A percentile compares a stretch with the other conserved stretches of the same genome.
Evolutionary conservation across 2,329 filamentous ascomycete species (phyloP).

Genomic region (Neonectria hederae): DNA sequence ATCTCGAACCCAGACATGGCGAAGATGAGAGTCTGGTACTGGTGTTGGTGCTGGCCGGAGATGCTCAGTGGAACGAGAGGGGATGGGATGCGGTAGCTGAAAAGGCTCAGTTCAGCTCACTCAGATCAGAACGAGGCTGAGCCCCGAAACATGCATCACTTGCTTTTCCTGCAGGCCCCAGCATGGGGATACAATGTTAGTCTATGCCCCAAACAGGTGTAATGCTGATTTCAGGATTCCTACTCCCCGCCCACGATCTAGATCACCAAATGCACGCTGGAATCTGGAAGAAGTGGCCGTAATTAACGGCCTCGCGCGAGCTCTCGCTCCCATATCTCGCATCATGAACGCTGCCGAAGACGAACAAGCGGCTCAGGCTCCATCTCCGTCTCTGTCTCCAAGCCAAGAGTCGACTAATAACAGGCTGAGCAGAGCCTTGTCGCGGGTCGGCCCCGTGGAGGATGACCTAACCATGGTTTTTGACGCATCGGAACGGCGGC

Average conservation of each 20-base stretch:
- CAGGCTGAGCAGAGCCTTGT: not conserved
- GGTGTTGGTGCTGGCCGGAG: not conserved
- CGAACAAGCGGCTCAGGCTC: not conserved
- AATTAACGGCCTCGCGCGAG: not conserved
- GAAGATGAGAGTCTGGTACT: not conserved
- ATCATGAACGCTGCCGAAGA: not conserved
- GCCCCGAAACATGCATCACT: not conserved
- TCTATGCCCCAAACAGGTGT: not conserved
- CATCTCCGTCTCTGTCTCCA: not conserved
- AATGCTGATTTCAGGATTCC: not conserved
- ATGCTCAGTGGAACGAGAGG: not conserved
- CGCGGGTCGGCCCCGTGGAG: not conserved
- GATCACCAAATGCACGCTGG: not conserved
- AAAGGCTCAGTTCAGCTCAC: not conserved
- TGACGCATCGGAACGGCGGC: not conserved
- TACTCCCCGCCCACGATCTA: not conserved
- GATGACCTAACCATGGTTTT: not conserved
- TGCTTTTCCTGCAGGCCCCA: not conserved
- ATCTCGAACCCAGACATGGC: slow-evolving; percentile 18
- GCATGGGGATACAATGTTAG: not conserved
- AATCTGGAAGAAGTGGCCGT: not conserved
- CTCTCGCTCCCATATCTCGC: not conserved
- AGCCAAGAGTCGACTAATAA: not conserved
- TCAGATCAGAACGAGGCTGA: not conserved
- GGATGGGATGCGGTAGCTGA: not conserved